These are phyloP conservation scores for Aspergillus sp. DNA, from an alignment of 2,329 filamentous ascomycete genomes.

Conservation along the genomic window DNA sequence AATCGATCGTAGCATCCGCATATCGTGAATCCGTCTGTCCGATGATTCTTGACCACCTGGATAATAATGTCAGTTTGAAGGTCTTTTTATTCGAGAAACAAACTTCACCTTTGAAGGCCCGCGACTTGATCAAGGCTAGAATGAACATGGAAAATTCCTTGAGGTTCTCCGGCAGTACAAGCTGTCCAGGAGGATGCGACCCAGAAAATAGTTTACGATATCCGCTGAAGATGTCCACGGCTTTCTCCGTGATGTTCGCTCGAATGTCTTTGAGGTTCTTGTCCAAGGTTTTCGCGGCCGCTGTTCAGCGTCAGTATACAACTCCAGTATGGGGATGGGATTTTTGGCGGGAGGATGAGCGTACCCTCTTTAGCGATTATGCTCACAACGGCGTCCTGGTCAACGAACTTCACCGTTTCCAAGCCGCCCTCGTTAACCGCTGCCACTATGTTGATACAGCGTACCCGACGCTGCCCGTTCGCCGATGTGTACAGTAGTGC, in stretches of 20 bases:
- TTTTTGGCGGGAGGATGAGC: slow-evolving; percentile 5
- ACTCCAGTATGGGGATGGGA: neutral
- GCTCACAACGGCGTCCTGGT: slow-evolving; percentile 88
- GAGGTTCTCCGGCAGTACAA: slow-evolving; percentile 91
- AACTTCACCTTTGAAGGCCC: slow-evolving; percentile 75
- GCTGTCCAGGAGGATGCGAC: slow-evolving; percentile 82
- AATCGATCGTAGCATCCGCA: slow-evolving; percentile 86
- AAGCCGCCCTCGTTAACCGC: slow-evolving; percentile 83
- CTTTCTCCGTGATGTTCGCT: slow-evolving; percentile 80
- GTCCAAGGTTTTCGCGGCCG: slow-evolving; percentile 79
- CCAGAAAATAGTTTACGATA: slow-evolving; percentile 93
- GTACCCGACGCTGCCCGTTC: slow-evolving; percentile 80
- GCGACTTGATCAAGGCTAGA: slow-evolving; percentile 81
- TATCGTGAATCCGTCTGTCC: slow-evolving; percentile 86
- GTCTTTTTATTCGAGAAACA: neutral
- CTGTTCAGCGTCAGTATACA: slow-evolving; percentile 41
- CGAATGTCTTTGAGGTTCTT: slow-evolving; percentile 81
- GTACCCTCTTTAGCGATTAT: slow-evolving; percentile 82
- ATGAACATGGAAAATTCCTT: slow-evolving; percentile 98
- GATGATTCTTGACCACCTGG: slow-evolving; percentile 80
- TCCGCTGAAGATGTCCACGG: slow-evolving; percentile 84
- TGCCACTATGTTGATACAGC: slow-evolving; percentile 91
- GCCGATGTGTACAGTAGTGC: slow-evolving; percentile 93
- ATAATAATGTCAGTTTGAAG: slow-evolving; percentile 10
- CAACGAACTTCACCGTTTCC: slow-evolving; percentile 86